Percentiles rank a stretch among this genome's conserved stretches.
phyloP scores from a whole-genome alignment of 495 filamentous ascomycete species.

The Rhizodiscina lignyota region DNA sequence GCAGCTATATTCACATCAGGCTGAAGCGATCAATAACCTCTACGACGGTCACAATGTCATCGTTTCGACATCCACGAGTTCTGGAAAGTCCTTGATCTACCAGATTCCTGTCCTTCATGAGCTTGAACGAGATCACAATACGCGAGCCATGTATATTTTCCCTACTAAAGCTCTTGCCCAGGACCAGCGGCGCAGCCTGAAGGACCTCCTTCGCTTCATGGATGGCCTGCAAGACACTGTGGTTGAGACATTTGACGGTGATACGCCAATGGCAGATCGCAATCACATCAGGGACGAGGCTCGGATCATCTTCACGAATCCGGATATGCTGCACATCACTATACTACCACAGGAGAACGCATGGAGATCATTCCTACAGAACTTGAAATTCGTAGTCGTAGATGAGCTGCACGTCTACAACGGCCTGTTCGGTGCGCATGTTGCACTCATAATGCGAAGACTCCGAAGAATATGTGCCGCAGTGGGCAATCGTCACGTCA shows the following conservation, averaged over 20 bases:
- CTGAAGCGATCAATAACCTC: conserved; percentile 84
- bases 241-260: conserved; percentile 92
- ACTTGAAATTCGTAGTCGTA: conserved; percentile 78
- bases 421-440: conserved; percentile 82
- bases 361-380: conserved; percentile 79
- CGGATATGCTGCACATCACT: conserved; percentile 93
- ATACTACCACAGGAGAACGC: conserved; percentile 82
- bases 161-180: conserved; percentile 95
- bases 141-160: conserved; percentile 93
- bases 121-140: conserved; percentile 58
- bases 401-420: conserved; percentile 86
- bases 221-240: conserved; percentile 52
- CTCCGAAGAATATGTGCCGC: conserved; percentile 80
- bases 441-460: conserved; percentile 87
- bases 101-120: conserved; percentile 85
- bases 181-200: conserved; percentile 79
- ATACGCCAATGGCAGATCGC: conserved; percentile 69
- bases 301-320: conserved; percentile 92
- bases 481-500: conserved; percentile 73
- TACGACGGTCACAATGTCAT: conserved; percentile 77
- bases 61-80: conserved; percentile 86
- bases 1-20: conserved; percentile 83
- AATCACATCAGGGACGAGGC: conserved; percentile 75
- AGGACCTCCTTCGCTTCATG: conserved; percentile 70
- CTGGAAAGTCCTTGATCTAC: conserved; percentile 93